phyloP scores from a whole-genome alignment of 148 eudicot species.

The Nepenthes mirabilis region DNA sequence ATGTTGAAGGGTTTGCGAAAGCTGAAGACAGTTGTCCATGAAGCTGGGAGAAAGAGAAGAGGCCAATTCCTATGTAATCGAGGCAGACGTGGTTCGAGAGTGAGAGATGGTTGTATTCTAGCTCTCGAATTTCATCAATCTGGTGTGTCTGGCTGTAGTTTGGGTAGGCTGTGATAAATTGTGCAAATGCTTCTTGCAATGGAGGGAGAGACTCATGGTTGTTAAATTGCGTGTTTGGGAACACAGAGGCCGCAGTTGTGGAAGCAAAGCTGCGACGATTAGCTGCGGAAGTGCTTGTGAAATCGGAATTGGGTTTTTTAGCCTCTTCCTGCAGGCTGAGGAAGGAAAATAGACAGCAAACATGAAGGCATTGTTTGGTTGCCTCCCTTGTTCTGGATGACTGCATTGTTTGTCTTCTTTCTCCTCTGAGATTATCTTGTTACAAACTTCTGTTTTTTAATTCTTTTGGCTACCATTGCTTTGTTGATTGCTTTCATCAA shows the following conservation, averaged over 20 bases:
- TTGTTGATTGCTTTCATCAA: not conserved
- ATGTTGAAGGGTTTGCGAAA: conserved; percentile 21
- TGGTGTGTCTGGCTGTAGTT: conserved; percentile 40
- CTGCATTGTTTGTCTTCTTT: not conserved
- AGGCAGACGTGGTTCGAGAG: conserved; percentile 64
- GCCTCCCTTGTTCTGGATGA: conserved; percentile 5
- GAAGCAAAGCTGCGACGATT: conserved; percentile 38
- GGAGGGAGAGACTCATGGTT: conserved; percentile 75
- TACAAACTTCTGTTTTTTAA: not conserved
- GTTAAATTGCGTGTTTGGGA: conserved; percentile 58
- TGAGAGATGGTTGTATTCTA: conserved; percentile 59
- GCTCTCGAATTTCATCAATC: conserved; percentile 50
- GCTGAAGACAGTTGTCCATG: conserved; percentile 23
- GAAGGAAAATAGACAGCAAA: conserved; percentile 45
- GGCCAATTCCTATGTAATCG: conserved; percentile 82
- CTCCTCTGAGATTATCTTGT: not conserved
- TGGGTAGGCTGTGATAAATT: conserved; percentile 58
- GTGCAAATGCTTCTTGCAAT: conserved; percentile 48
- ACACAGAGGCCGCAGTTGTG: conserved; percentile 45
- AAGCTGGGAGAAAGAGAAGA: conserved; percentile 72
- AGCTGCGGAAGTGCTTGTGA: conserved; percentile 32
- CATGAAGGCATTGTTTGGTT: conserved; percentile 11
- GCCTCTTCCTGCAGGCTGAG: conserved; percentile 23
- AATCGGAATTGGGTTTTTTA: conserved; percentile 9
- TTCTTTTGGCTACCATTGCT: conserved; percentile 4